Evolutionary conservation across 2,329 filamentous ascomycete genomes (phyloP).

Genomic region (Botrytis paeoniae): DNA sequence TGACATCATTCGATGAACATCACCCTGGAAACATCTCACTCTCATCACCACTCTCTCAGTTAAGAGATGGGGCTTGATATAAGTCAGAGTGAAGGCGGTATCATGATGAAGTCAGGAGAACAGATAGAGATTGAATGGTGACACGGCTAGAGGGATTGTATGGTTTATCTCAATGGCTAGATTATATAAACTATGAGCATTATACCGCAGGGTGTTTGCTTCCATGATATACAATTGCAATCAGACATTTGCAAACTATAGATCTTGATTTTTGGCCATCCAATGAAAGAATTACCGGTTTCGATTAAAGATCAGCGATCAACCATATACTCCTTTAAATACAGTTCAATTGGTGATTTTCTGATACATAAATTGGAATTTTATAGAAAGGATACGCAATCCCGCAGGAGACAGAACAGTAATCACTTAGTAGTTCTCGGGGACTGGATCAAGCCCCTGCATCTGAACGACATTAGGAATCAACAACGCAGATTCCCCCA

Average conservation of each 20-base stretch:
- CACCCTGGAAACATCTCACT: conserved; percentile 10
- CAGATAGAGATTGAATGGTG: not conserved
- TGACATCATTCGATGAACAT: conserved; percentile 10
- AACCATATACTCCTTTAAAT: not conserved
- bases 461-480: not conserved
- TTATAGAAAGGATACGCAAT: not conserved
- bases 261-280: not conserved
- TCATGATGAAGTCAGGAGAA: not conserved
- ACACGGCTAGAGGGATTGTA: not conserved
- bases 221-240: not conserved
- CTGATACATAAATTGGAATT: not conserved
- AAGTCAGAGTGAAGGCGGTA: not conserved
- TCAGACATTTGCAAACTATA: not conserved
- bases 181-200: not conserved
- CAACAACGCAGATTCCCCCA: not conserved
- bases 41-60: not conserved
- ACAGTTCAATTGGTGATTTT: not conserved
- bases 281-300: not conserved
- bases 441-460: not conserved
- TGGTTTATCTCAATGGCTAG: not conserved
- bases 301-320: not conserved
- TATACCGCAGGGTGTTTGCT: not conserved
- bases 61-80: not conserved
- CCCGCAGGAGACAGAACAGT: not conserved
- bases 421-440: not conserved